Conservation (phyloP, 2,329 filamentous ascomycete genomes). For the Botryotinia calthae region DNA sequence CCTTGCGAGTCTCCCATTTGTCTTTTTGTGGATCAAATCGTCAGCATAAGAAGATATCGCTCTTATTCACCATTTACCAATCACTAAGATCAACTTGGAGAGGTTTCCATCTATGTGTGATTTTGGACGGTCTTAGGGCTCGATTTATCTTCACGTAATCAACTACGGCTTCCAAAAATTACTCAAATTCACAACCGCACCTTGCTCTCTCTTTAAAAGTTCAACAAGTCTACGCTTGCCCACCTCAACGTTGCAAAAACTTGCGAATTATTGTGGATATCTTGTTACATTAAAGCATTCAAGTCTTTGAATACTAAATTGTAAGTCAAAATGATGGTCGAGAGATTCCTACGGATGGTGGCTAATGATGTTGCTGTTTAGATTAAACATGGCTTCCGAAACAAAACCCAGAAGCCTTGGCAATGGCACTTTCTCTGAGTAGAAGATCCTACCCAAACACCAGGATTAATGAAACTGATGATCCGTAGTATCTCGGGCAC, state of each 20-base stretch:
- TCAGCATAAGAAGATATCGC: not conserved
- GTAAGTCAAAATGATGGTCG: not conserved
- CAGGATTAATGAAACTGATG: too few relatives aligned
- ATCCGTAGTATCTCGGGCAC: not conserved
- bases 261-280: not conserved
- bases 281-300: not conserved
- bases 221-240: not conserved
- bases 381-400: not conserved
- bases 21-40: not conserved
- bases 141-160: not conserved
- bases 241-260: not conserved
- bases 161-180: not conserved
- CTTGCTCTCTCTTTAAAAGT: not conserved
- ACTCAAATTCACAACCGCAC: not conserved
- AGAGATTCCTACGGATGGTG: not conserved
- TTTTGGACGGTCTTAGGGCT: not conserved
- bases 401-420: too few relatives aligned
- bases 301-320: not conserved
- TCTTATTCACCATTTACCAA: too few relatives aligned
- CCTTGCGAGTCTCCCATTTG: not conserved
- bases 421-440: too few relatives aligned
- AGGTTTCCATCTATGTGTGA: not conserved
- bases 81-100: not conserved
- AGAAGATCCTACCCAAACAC: too few relatives aligned
- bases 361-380: not conserved